A percentile compares a stretch with the other conserved stretches of the same genome.
Conservation (phyloP, 1,284 basidiomycete species). For the Cerioporus squamosus region DNA sequence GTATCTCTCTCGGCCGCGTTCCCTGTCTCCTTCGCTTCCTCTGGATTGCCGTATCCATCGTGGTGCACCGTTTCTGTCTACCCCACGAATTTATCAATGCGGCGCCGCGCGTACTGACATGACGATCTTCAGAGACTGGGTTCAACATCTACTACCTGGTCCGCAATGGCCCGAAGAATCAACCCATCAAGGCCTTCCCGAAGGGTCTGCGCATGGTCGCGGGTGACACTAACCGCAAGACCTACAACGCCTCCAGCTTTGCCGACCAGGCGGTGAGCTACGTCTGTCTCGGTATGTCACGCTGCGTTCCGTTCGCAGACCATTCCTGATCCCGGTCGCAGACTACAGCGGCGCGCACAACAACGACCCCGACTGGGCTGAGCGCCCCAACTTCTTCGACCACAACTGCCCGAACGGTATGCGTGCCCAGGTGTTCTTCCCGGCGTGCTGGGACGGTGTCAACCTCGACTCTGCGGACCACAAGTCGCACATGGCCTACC, state of each 20-base stretch:
- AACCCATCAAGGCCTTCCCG: slow-evolving; percentile 33
- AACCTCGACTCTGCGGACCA: slow-evolving; percentile 54
- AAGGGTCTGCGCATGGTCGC: slow-evolving; percentile 42
- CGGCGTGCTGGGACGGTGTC: slow-evolving; percentile 48
- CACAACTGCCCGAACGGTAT: slow-evolving; percentile 43
- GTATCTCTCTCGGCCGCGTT: slow-evolving; percentile 2
- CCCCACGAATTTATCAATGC: too few relatives aligned
- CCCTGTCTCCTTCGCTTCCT: neutral
- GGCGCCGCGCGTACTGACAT: neutral
- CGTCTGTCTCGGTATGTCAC: slow-evolving; percentile 39
- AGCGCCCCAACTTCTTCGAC: slow-evolving; percentile 35
- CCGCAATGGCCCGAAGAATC: slow-evolving; percentile 21
- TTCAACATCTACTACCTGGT: slow-evolving; percentile 38
- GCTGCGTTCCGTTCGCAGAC: neutral
- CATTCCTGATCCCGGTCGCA: neutral
- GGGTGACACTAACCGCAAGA: slow-evolving; percentile 40
- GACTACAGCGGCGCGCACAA: slow-evolving; percentile 38
- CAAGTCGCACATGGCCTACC: slow-evolving; percentile 58
- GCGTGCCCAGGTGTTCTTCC: slow-evolving; percentile 49
- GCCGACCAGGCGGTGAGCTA: slow-evolving; percentile 47
- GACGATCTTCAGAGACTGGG: slow-evolving; percentile 9
- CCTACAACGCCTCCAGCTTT: slow-evolving; percentile 39
- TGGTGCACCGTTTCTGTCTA: too few relatives aligned
- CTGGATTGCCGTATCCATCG: too few relatives aligned
- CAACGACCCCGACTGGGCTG: slow-evolving; percentile 28